Evolutionary conservation across 441 rosid genomes (phyloP), one percentile per base, ranked within the genome.

Genomic region (Flueggea neowawraea): DNA sequence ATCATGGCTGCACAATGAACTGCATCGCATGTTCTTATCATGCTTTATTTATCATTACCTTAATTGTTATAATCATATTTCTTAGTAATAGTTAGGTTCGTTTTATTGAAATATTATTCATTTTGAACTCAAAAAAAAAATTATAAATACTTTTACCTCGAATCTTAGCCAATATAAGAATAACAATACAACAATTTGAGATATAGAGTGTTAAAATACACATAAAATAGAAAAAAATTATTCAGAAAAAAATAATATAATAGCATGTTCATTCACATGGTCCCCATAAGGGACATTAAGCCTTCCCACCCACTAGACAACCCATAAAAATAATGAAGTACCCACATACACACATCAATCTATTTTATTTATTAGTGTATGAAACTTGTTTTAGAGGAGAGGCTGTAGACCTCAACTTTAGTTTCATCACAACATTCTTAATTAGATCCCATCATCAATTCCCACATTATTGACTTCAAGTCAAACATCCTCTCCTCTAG

Each of bases 231-330:
- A 33, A 33, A 33, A 33, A 33, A 33, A 6, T 33, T 33, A 3
- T 33, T 33, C 6, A 33, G 6, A 33, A 6, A 33, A 33, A 33
- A 33, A 59, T 49, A 65, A 62, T 64, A 73, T 69, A 66, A 68
- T 71, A 58, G 61, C 75, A 75, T 63, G 74, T 65, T 78, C 75
- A 72, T 67, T 73, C 86, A 72, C 78, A 70, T 81, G 80, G 81
- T 72, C 83, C 83, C 81, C n/a, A 60, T 9, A 55, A 71, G 68
- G 73, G n/a, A 58, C 75, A 67, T 62, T 44, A 54, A 75, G 79
- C 73, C 54, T 60, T 33, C 67, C 78, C 58, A 75, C 78, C 80
- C 67, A 66, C 84, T 65, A 54, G 71, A 78, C 82, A 74, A 47
- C 73, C 57, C 69, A 60, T 61, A 58, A 66, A 74, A 74, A 62